Conservation (phyloP, 2,329 filamentous ascomycete species). For the Zopfia rhizophila region DNA sequence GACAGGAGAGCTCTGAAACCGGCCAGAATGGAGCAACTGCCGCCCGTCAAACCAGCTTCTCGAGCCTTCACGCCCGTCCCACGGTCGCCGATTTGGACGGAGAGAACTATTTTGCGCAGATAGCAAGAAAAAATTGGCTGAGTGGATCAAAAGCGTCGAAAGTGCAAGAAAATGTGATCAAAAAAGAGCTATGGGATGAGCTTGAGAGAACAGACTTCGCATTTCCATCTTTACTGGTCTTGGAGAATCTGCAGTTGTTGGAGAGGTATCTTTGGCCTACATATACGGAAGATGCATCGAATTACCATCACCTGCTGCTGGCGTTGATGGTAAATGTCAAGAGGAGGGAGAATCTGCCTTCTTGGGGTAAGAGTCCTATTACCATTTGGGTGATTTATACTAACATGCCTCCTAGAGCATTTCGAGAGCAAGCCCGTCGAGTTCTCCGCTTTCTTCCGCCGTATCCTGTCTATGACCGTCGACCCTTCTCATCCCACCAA, state of each 20-base stretch:
- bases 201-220: conserved; percentile 84
- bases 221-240: conserved; percentile 78
- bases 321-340: conserved; percentile 89
- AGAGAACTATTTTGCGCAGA: conserved; percentile 71
- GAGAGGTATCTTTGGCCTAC: conserved; percentile 96
- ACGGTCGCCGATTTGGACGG: conserved; percentile 76
- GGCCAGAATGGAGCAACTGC: conserved; percentile 32
- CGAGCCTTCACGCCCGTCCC: conserved; percentile 60
- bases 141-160: conserved; percentile 70
- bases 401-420: conserved; percentile 64
- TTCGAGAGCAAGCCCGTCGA: conserved; percentile 81
- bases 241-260: conserved; percentile 90
- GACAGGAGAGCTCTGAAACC: conserved; percentile 24
- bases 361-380: conserved; percentile 74
- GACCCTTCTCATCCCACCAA: conserved; percentile 56
- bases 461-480: conserved; percentile 86
- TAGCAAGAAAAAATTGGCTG: conserved; percentile 89
- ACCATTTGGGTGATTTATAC: conserved; percentile 27
- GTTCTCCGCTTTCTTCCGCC: conserved; percentile 89
- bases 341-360: conserved; percentile 83
- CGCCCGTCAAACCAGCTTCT: conserved; percentile 31
- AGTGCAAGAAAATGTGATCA: conserved; percentile 83
- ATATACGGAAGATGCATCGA: conserved; percentile 87
- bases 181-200: conserved; percentile 87
- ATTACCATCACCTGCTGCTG: conserved; percentile 89